A percentile compares a stretch with the other conserved stretches of the same genome.
Conservation (phyloP, 176 grass and related monocot genomes). For the Alopecurus myosuroides region DNA sequence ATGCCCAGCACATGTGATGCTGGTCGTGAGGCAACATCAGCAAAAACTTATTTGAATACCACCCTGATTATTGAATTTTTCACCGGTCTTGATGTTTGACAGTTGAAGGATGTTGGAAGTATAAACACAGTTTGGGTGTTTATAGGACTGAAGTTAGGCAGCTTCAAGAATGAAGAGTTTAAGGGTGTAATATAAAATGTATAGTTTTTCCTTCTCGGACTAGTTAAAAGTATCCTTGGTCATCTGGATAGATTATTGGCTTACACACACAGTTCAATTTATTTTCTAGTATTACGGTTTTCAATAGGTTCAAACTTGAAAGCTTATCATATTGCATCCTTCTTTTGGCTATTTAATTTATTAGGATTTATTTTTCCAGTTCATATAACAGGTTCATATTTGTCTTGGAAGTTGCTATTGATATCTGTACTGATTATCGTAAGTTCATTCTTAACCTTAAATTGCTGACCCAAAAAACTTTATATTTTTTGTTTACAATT, state of each 20-base stretch:
- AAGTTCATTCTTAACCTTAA: not conserved
- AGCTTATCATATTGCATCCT: not conserved
- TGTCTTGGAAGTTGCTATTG: not conserved
- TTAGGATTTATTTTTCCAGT: not conserved
- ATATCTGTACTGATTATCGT: not conserved
- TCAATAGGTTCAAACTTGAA: not conserved
- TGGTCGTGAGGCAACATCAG: not conserved
- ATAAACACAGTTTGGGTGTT: not conserved
- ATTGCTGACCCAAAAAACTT: not conserved
- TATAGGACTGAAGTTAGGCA: not conserved
- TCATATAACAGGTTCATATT: not conserved
- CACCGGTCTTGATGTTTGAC: not conserved
- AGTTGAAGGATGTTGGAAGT: not conserved
- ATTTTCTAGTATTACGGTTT: not conserved
- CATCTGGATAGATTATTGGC: not conserved
- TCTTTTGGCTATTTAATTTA: conserved; percentile 2
- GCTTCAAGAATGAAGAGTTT: not conserved
- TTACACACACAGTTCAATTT: conserved; percentile 1
- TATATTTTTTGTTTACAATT: conserved; percentile 17
- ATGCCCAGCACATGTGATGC: not conserved
- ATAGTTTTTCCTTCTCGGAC: not conserved
- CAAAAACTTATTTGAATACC: not conserved
- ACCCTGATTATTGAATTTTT: not conserved
- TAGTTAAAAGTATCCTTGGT: not conserved
- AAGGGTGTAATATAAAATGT: not conserved